Base-by-base conservation (phyloP, 2,329 filamentous ascomycete genomes). In the Beauveria bassiana region DNA sequence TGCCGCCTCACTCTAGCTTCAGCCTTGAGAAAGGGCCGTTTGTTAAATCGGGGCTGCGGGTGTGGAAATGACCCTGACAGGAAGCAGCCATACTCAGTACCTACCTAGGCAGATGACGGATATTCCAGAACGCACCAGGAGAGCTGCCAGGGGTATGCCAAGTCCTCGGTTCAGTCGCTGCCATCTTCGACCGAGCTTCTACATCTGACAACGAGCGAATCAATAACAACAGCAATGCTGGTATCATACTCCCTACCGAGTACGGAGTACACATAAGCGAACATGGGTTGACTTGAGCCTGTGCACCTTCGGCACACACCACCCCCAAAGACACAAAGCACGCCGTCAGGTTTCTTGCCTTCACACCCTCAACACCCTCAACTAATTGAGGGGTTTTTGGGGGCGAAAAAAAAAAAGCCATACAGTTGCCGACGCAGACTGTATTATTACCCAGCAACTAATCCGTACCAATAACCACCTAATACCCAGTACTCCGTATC, bases 11-110 rank as follows among this genome's bases (percentile, higher is more conserved):
- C n/a, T 58, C 16, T 42, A 28, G 45, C 55, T 58, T 50, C 55
- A 50, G 55, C 45, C 46, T 49, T 22, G 45, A 57, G 54, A 58
- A 20, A 58, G 55, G 14, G 55, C 45, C 55, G 45, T 50, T 58
- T 58, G 50, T 49, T 58, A 18, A 22, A 58, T 46, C 8, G 55
- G 55, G 55, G 43, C 31, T 6, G 28, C 54, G 45, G 43, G n/a
- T 49, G 54, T 58, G 43, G 20, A 22, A 28, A 40, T 47, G 54
- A 28, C 43, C 42, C 43, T 57, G 26, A 28, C 16, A 57, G 12
- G 50, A 24, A 22, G 10, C 14, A 51, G 24, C 12, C 31, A 34
- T 42, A 3, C 22, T 22, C 22, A 22, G 22, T 22, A 22, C 22
- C 22, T 22, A 22, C 22, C 22, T 22, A 42, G 54, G 38, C 28